Conservation (phyloP, 441 rosid species). For the Codiaeum variegatum region DNA sequence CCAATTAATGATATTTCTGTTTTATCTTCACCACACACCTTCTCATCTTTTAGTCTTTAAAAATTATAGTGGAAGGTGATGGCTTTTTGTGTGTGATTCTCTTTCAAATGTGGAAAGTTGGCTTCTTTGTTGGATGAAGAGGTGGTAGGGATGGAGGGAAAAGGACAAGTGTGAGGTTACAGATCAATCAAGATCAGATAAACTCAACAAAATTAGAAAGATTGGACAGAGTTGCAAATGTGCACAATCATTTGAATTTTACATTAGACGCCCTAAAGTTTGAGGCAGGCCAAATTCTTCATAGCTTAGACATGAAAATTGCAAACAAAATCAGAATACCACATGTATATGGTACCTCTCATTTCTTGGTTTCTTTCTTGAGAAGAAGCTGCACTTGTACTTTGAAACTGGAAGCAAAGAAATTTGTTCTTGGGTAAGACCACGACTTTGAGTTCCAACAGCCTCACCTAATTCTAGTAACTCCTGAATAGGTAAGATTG, state of each 20-base stretch:
- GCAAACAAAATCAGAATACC: not conserved
- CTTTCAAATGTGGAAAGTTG: not conserved
- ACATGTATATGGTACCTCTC: constrained; percentile 42
- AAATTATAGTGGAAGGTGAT: not conserved
- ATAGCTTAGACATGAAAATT: not conserved
- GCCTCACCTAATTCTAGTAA: constrained; percentile 67
- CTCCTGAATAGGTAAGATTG: constrained; percentile 38
- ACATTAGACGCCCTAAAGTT: not conserved
- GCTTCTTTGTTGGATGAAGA: not conserved
- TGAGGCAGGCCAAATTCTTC: not conserved
- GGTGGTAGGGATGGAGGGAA: not conserved
- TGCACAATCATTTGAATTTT: not conserved
- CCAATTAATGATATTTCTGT: too few species aligned
- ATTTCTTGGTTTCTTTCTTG: constrained; percentile 50
- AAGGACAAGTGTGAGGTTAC: not conserved
- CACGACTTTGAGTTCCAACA: constrained; percentile 65
- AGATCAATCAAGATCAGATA: not conserved
- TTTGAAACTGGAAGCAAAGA: constrained; percentile 58
- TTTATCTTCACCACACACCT: too few species aligned
- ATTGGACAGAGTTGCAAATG: not conserved
- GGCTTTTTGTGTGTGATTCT: not conserved
- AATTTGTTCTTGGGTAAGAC: constrained; percentile 58
- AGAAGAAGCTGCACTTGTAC: constrained; percentile 58
- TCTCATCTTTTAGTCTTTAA: not conserved
- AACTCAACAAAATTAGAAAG: not conserved